phyloP scores from a whole-genome alignment of 352 stramenopile genomes.

The Phytophthora hybrid region DNA sequence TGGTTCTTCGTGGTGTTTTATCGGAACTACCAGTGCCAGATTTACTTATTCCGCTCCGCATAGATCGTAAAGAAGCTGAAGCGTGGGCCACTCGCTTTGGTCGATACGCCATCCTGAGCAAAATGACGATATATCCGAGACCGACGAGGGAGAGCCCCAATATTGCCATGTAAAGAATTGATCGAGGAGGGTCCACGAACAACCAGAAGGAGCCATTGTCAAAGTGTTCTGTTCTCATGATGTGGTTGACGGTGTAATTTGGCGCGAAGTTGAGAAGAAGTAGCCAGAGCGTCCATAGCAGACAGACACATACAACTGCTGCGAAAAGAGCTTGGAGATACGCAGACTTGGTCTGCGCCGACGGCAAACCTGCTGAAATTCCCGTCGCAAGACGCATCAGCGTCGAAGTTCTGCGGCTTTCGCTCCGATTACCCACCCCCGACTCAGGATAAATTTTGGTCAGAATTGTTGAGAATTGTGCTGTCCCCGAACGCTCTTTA shows the following conservation, averaged over 20 bases:
- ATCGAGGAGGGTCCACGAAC: slow-evolving; percentile 29
- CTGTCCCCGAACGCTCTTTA: neutral
- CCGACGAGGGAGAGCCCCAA: slow-evolving; percentile 24
- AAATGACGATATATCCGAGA: slow-evolving; percentile 21
- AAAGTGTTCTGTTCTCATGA: slow-evolving; percentile 43
- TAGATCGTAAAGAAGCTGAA: neutral
- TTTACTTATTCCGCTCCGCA: neutral
- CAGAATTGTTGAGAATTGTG: slow-evolving; percentile 7
- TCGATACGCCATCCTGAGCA: slow-evolving; percentile 25
- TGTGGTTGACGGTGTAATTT: slow-evolving; percentile 35
- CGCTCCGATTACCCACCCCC: neutral
- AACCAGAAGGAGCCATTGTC: slow-evolving; percentile 47
- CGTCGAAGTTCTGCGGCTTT: slow-evolving; percentile 8
- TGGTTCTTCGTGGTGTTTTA: neutral
- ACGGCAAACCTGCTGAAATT: slow-evolving; percentile 12
- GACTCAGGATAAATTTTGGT: slow-evolving; percentile 13
- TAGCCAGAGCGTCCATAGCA: slow-evolving; percentile 39
- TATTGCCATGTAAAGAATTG: slow-evolving; percentile 19
- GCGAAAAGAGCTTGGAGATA: slow-evolving; percentile 25
- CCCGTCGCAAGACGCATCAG: slow-evolving; percentile 3
- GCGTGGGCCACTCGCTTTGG: slow-evolving; percentile 16
- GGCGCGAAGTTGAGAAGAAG: slow-evolving; percentile 31
- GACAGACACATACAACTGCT: slow-evolving; percentile 21
- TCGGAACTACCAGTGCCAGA: neutral
- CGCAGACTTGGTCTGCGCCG: slow-evolving; percentile 4